Evolutionary conservation across 257 asterid species (phyloP), one percentile per base, ranked within the genome.

Genomic region (Solanum chmielewskii): DNA sequence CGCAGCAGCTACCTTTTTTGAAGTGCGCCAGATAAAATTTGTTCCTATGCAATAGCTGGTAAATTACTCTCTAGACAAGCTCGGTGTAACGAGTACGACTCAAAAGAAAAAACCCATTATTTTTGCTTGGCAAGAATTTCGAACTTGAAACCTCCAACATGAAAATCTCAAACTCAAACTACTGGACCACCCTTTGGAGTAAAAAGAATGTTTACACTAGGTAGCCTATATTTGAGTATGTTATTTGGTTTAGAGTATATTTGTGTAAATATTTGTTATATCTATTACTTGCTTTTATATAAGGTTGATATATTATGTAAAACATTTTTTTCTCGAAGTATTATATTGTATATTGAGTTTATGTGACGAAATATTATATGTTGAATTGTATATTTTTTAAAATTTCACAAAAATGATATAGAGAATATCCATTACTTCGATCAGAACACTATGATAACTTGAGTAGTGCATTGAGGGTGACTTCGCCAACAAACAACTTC

Each of bases 91-190:
- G 3, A 15, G 20, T 3, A 15, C 0, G 9, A 49, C 60, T 7
- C 21, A 15, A 1, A 49, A 49, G 1, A 3, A 7, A 14, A 14
- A 49, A 49, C 0, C 0, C 7, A 0, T 49, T 49, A 20, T 8
- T 49, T 49, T 49, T 1, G 3, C 1, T 15, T 49, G 23, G 1
- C 4, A 49, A 49, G 23, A 3, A 1, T 49, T 49, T 49, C 1
- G 3, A 49, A 49, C 1, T 49, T 49, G 23, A 16, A 23, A 49
- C 60, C 3, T 49, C 0, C 0, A 49, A 6, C 60, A 16, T 49
- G 9, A 1, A 49, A 49, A 8, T 49, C 0, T 1, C 23, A 0
- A 49, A 1, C 60, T 0, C 60, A 49, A 45, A 45, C 6, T 5
- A 45, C 6, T 12, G 16, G 12, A 42, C 14, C 4, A 42, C 14